Conservation (phyloP, 2,329 filamentous ascomycete genomes). For the Alternaria dauci region DNA sequence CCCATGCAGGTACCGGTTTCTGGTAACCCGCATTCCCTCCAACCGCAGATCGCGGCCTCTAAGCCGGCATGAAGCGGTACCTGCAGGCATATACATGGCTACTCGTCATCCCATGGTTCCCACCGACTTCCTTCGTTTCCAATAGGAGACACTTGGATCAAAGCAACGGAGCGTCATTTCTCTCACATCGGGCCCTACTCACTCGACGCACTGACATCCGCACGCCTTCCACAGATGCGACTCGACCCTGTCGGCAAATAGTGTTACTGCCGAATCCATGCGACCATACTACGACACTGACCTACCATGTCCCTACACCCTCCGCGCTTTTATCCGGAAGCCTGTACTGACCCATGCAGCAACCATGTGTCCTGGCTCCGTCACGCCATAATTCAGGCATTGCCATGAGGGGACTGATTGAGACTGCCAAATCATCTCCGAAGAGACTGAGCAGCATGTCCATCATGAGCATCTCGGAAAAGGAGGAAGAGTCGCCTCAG, state of each 20-base stretch:
- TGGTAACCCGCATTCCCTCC: not conserved
- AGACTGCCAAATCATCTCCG: not conserved
- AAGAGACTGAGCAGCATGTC: not conserved
- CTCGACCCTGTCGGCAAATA: slow-evolving; percentile 11
- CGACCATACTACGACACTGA: not conserved
- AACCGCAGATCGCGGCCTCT: not conserved
- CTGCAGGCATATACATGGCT: slow-evolving; percentile 10
- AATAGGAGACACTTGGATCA: not conserved
- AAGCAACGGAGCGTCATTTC: not conserved
- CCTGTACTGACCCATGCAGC: not conserved
- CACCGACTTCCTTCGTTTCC: not conserved
- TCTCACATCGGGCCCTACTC: not conserved
- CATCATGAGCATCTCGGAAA: not conserved
- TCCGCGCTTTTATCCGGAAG: slow-evolving; percentile 1
- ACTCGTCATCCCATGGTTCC: not conserved
- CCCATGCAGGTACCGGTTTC: not conserved
- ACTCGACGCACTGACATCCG: not conserved
- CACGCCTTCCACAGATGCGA: not conserved
- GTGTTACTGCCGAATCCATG: not conserved
- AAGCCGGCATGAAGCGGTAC: slow-evolving; percentile 10
- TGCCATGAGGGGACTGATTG: not conserved
- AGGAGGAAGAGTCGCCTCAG: not conserved
- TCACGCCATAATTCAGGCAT: not conserved
- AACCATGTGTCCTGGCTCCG: not conserved
- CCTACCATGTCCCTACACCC: slow-evolving; percentile 10